These are phyloP conservation scores for Candida mesenterica DNA, from an alignment of 1,139 yeast genomes.

Conservation along the genomic window DNA sequence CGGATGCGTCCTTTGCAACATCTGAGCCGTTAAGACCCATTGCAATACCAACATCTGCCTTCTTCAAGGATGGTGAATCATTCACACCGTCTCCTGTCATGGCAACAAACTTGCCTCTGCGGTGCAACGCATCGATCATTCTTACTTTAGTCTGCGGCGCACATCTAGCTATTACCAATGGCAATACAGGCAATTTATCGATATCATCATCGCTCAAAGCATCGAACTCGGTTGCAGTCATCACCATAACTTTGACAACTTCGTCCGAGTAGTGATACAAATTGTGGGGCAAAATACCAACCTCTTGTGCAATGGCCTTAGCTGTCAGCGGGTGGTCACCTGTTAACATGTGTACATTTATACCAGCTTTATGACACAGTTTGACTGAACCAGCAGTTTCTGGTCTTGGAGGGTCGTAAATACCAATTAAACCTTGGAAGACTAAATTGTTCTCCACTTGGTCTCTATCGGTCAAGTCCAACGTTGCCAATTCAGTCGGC, in stretches of 20 bases:
- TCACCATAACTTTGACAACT: slow-evolving; percentile 34
- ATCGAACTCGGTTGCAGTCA: slow-evolving; percentile 51
- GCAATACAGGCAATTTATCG: slow-evolving; percentile 34
- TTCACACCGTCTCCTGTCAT: slow-evolving; percentile 44
- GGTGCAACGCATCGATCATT: slow-evolving; percentile 51
- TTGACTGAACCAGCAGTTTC: slow-evolving; percentile 47
- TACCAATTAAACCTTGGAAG: slow-evolving; percentile 51
- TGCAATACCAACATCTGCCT: slow-evolving; percentile 42
- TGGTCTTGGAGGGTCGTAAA: slow-evolving; percentile 55
- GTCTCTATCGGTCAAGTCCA: slow-evolving; percentile 20
- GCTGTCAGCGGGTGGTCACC: slow-evolving; percentile 58
- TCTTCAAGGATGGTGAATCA: slow-evolving; percentile 37
- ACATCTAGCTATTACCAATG: slow-evolving; percentile 47
- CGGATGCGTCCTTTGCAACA: slow-evolving; percentile 60
- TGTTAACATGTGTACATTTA: slow-evolving; percentile 52
- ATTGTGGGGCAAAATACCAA: slow-evolving; percentile 47
- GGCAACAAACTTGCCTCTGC: slow-evolving; percentile 39
- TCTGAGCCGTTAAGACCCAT: slow-evolving; percentile 51
- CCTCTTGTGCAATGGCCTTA: slow-evolving; percentile 50
- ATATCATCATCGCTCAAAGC: slow-evolving; percentile 28
- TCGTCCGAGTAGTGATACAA: slow-evolving; percentile 37
- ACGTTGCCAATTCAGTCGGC: slow-evolving; percentile 9
- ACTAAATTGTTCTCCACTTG: slow-evolving; percentile 32
- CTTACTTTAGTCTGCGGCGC: slow-evolving; percentile 54
- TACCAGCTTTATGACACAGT: slow-evolving; percentile 50